Percentiles rank a stretch among this genome's conserved stretches.
phyloP scores from a whole-genome alignment of 768 basidiomycete genomes.

The Hygrophorus pudorinus region DNA sequence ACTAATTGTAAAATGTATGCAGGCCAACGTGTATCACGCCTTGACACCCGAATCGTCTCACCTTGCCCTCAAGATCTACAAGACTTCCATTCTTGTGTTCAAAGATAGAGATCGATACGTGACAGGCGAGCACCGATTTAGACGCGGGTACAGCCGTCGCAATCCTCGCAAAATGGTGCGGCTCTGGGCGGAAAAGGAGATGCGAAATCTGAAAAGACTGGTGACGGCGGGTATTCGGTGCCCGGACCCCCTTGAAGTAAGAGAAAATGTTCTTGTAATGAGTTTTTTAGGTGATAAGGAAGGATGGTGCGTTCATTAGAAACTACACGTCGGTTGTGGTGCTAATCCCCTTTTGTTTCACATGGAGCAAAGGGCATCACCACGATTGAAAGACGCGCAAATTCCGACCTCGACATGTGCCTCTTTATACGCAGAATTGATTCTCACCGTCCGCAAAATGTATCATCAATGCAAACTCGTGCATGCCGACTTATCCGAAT shows the following conservation, averaged over 20 bases:
- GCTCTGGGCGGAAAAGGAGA: conserved; percentile 98
- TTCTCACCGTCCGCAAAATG: conserved; percentile 73
- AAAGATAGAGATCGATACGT: conserved; percentile 98
- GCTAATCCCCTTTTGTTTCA: not conserved
- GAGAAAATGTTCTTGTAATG: conserved; percentile 97
- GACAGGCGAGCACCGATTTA: conserved; percentile 91
- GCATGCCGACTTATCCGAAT: conserved; percentile 96
- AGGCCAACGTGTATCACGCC: conserved; percentile 85
- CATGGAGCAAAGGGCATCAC: conserved; percentile 61
- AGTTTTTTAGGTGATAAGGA: conserved; percentile 74
- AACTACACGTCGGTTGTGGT: not conserved
- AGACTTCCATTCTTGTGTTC: conserved; percentile 95
- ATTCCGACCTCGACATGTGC: conserved; percentile 38
- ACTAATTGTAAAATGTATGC: conserved; percentile 3
- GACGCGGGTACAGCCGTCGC: conserved; percentile 75
- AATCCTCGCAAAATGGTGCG: conserved; percentile 99
- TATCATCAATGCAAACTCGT: conserved; percentile 90
- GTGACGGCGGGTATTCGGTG: conserved; percentile 75
- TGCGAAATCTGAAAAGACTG: conserved; percentile 88
- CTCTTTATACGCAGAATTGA: conserved; percentile 65
- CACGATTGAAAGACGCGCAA: conserved; percentile 83
- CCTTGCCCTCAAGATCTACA: conserved; percentile 94
- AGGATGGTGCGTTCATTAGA: conserved; percentile 54
- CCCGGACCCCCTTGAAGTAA: conserved; percentile 85
- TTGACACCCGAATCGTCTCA: conserved; percentile 44